Percentiles rank a stretch among this genome's conserved stretches.
These are phyloP conservation scores for Fusarium pseudoanthophilum DNA, from an alignment of 2,329 filamentous ascomycete species.

Conservation along the genomic window DNA sequence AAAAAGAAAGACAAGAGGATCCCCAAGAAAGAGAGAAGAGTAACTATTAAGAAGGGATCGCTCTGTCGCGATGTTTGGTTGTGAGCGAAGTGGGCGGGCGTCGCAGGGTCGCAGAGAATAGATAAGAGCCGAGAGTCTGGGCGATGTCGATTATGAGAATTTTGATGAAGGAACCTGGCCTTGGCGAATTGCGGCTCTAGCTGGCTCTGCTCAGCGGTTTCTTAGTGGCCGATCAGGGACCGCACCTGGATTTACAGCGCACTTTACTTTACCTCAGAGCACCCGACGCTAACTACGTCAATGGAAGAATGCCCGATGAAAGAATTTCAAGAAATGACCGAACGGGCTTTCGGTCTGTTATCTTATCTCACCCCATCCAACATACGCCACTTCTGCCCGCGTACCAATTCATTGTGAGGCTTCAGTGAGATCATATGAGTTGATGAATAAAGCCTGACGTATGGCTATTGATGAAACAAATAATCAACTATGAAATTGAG, in stretches of 20 bases:
- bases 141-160: constrained; percentile 36
- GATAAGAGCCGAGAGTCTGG: constrained; percentile 23
- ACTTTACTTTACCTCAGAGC: background rate
- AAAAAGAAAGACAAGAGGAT: constrained; percentile 13
- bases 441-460: background rate
- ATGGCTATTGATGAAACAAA: background rate
- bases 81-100: constrained; percentile 11
- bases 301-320: background rate
- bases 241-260: constrained; percentile 6
- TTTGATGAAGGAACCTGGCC: constrained; percentile 22
- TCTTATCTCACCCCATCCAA: constrained; percentile 7
- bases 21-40: constrained; percentile 12
- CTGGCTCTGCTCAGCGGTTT: constrained; percentile 22
- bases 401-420: background rate
- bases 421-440: constrained; percentile 2
- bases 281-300: constrained; percentile 4
- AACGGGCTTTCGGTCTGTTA: constrained; percentile 2
- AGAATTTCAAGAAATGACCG: constrained; percentile 21
- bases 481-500: background rate
- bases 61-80: constrained; percentile 13
- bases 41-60: constrained; percentile 4
- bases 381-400: background rate
- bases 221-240: constrained; percentile 24
- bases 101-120: constrained; percentile 32
- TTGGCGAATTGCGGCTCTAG: constrained; percentile 36